These are phyloP conservation scores for Suillus variegatus DNA, from an alignment of 768 basidiomycete genomes.

Conservation along the genomic window DNA sequence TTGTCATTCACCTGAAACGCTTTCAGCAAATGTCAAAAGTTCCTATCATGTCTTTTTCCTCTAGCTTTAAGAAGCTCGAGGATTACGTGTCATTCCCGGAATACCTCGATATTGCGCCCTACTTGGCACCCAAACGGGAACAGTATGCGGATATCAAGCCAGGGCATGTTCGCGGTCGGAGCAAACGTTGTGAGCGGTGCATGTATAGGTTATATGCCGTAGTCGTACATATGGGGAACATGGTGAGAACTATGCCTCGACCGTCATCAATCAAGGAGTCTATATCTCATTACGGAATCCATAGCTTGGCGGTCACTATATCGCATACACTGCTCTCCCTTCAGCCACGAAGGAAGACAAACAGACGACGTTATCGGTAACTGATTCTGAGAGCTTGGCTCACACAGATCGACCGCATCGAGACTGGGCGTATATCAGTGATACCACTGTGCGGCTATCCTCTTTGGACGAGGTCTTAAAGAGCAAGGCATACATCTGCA, in stretches of 20 bases:
- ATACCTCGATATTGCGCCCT: conserved; percentile 80
- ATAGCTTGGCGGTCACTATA: conserved; percentile 87
- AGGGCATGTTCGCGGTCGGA: conserved; percentile 23
- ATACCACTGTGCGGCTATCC: conserved; percentile 79
- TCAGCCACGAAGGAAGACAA: conserved; percentile 24
- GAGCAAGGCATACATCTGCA: conserved; percentile 91
- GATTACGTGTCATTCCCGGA: conserved; percentile 92
- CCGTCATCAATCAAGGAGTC: not conserved
- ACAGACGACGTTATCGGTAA: not conserved
- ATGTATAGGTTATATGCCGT: conserved; percentile 78
- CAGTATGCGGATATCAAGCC: conserved; percentile 57
- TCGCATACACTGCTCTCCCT: conserved; percentile 81
- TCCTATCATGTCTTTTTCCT: conserved; percentile 61
- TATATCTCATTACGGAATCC: conserved; percentile 8
- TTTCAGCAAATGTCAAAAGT: conserved; percentile 84
- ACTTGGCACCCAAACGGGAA: conserved; percentile 78
- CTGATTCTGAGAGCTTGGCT: conserved; percentile 14
- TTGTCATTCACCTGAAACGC: conserved; percentile 91
- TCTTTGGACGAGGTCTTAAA: conserved; percentile 87
- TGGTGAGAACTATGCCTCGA: conserved; percentile 49
- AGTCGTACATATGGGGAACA: conserved; percentile 84
- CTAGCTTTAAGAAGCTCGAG: conserved; percentile 86
- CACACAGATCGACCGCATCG: conserved; percentile 29
- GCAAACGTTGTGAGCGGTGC: conserved; percentile 39
- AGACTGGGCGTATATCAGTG: conserved; percentile 93